phyloP scores from a whole-genome alignment of 2,329 filamentous ascomycete genomes.

The Penicillium sp. region DNA sequence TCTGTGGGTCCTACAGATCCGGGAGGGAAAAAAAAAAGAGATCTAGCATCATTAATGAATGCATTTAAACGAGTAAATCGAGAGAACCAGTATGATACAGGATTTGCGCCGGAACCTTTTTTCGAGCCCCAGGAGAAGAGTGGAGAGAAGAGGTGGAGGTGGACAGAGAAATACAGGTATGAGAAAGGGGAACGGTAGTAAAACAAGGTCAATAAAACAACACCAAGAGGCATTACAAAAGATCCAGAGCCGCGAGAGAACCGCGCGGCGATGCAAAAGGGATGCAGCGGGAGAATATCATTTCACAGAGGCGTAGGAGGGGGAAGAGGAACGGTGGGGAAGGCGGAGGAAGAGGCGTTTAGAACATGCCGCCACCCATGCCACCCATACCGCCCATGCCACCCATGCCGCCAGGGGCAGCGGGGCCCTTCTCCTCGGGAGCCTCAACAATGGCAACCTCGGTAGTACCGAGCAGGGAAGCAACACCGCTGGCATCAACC shows the following conservation, averaged over 20 bases:
- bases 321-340: slow-evolving; percentile 6
- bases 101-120: slow-evolving; percentile 26
- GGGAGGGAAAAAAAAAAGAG: neutral
- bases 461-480: slow-evolving; percentile 93
- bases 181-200: slow-evolving; percentile 8
- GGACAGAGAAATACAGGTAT: slow-evolving; percentile 28
- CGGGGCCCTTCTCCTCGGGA: slow-evolving; percentile 80
- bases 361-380: slow-evolving; percentile 68
- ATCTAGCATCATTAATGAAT: slow-evolving; percentile 12
- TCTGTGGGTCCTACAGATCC: neutral
- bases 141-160: slow-evolving; percentile 18
- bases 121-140: slow-evolving; percentile 23
- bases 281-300: slow-evolving; percentile 27
- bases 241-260: slow-evolving; percentile 26
- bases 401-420: slow-evolving; percentile 53
- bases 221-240: slow-evolving; percentile 29
- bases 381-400: slow-evolving; percentile 64
- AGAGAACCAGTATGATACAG: slow-evolving; percentile 27
- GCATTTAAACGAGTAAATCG: slow-evolving; percentile 16
- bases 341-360: slow-evolving; percentile 32
- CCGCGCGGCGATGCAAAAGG: slow-evolving; percentile 40
- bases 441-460: slow-evolving; percentile 98
- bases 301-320: slow-evolving; percentile 2
- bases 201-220: slow-evolving; percentile 9
- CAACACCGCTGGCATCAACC: slow-evolving; percentile 91